Evolutionary conservation across 2,329 filamentous ascomycete genomes (phyloP).

Genomic region (Ophiostoma quercus): DNA sequence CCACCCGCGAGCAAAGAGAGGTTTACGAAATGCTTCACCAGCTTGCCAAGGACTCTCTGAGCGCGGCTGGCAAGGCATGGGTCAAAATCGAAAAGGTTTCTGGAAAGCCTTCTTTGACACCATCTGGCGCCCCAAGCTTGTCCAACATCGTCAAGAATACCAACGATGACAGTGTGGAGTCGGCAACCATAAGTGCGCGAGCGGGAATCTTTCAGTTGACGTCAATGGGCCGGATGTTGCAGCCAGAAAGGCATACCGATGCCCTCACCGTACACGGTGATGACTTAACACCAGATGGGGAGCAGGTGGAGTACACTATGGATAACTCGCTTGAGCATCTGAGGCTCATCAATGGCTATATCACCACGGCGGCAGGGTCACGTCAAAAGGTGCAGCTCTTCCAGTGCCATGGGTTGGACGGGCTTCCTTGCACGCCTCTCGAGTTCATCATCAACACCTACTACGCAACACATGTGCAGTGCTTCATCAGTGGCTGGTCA

Average conservation of each 20-base stretch:
- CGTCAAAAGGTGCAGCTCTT: constrained; percentile 26
- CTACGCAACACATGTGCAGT: constrained; percentile 26
- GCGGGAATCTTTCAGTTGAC: neutral
- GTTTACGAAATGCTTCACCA: neutral
- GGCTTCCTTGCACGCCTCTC: constrained; percentile 19
- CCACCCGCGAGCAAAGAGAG: neutral
- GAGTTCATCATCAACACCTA: constrained; percentile 23
- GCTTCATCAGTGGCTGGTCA: constrained; percentile 24
- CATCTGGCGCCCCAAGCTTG: neutral
- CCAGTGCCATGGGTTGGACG: constrained; percentile 17
- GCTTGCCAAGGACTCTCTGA: neutral
- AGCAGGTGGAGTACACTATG: neutral
- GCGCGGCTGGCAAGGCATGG: neutral
- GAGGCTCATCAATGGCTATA: constrained; percentile 24
- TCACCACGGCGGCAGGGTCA: neutral
- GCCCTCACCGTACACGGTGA: neutral
- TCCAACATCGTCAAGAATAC: neutral
- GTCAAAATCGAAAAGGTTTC: neutral
- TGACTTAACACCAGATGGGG: neutral
- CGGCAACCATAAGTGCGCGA: neutral
- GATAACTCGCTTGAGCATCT: neutral
- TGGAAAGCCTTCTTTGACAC: neutral
- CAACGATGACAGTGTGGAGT: neutral
- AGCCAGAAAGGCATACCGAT: neutral
- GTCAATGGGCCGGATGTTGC: neutral